These are phyloP conservation scores for Diaporthe vexans DNA, from an alignment of 2,329 filamentous ascomycete genomes.

Conservation along the genomic window DNA sequence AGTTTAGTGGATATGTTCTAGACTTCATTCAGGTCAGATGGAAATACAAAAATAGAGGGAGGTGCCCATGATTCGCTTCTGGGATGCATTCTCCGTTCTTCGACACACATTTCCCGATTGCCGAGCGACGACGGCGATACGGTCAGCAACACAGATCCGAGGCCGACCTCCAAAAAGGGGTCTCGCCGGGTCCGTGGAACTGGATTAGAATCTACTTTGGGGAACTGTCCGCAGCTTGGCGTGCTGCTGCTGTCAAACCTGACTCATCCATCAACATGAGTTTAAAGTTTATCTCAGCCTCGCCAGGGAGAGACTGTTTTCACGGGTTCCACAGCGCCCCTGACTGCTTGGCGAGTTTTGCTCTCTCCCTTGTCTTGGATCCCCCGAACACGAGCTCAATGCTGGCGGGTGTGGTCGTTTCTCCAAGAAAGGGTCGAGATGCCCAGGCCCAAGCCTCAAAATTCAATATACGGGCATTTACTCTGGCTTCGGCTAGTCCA, in stretches of 20 bases:
- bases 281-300: slow-evolving; percentile 25
- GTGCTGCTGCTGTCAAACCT: neutral
- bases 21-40: neutral
- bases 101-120: neutral
- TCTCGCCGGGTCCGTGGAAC: neutral
- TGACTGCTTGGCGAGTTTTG: neutral
- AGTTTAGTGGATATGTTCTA: neutral
- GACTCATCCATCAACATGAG: neutral
- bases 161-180: neutral
- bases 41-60: neutral
- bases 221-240: slow-evolving; percentile 10
- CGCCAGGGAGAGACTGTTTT: neutral
- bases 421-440: neutral
- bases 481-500: neutral
- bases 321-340: neutral
- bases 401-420: neutral
- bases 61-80: neutral
- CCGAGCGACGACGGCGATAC: neutral
- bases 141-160: neutral
- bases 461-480: neutral
- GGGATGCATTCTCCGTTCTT: slow-evolving; percentile 13
- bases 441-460: slow-evolving; percentile 4
- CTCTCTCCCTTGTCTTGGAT: neutral
- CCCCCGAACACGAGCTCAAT: neutral
- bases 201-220: neutral